Percentiles rank a stretch among this genome's conserved stretches.
These are phyloP conservation scores for Tuber brumale DNA, from an alignment of 495 filamentous ascomycete species.

Conservation along the genomic window DNA sequence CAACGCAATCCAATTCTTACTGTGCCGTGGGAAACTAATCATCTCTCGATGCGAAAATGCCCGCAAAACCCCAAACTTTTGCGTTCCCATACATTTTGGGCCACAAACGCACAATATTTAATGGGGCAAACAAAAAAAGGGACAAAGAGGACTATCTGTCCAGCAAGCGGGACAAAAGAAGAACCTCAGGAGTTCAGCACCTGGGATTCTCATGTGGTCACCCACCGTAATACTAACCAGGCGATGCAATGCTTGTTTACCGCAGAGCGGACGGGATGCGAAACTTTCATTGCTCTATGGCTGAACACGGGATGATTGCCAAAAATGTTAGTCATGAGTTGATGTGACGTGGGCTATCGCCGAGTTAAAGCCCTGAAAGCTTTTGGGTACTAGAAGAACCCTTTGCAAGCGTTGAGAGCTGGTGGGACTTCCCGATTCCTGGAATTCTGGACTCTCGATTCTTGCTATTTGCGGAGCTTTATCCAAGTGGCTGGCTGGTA, in stretches of 20 bases:
- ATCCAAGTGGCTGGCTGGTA: background rate
- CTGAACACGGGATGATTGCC: background rate
- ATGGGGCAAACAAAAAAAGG: background rate
- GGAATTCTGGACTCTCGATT: background rate
- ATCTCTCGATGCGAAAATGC: background rate
- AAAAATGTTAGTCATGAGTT: background rate
- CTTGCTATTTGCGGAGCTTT: background rate
- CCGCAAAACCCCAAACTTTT: background rate
- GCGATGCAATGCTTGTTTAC: constrained; percentile 6
- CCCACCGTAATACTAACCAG: constrained; percentile 12
- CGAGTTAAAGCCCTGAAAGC: background rate
- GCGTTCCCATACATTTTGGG: background rate
- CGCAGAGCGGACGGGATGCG: constrained; percentile 5
- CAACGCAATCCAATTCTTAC: background rate
- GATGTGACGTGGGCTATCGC: background rate
- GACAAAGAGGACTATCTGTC: background rate
- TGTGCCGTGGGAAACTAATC: background rate
- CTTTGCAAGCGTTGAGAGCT: background rate
- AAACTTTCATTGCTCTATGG: constrained; percentile 1
- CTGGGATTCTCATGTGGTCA: constrained; percentile 8
- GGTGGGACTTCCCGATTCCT: background rate
- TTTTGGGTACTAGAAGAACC: background rate
- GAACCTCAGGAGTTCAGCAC: constrained; percentile 3
- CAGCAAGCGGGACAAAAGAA: background rate
- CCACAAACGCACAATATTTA: background rate